phyloP scores from a whole-genome alignment of 2,329 filamentous ascomycete species.

The Penicillium polonicum region DNA sequence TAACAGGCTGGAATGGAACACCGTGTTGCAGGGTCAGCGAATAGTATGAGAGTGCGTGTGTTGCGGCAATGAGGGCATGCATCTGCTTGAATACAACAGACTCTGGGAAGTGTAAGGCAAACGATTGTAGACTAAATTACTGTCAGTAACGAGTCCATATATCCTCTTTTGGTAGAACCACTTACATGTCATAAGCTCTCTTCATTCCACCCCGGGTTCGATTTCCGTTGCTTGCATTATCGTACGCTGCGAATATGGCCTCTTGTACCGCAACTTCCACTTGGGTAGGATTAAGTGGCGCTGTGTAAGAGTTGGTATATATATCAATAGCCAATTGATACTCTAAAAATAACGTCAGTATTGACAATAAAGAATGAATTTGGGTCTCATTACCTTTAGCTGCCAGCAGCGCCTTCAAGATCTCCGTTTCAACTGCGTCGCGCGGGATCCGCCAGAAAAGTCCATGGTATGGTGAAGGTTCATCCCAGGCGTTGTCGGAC shows the following conservation, averaged over 20 bases:
- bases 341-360: slow-evolving; percentile 31
- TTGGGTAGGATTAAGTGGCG: slow-evolving; percentile 43
- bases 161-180: slow-evolving; percentile 8
- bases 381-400: slow-evolving; percentile 39
- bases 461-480: slow-evolving; percentile 40
- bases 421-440: slow-evolving; percentile 55
- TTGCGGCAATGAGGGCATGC: slow-evolving; percentile 58
- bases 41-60: slow-evolving; percentile 65
- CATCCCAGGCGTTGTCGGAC: slow-evolving; percentile 19
- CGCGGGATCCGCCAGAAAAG: slow-evolving; percentile 52
- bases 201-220: slow-evolving; percentile 62
- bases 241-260: slow-evolving; percentile 57
- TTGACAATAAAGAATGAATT: background rate
- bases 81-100: slow-evolving; percentile 46
- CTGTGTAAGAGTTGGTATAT: slow-evolving; percentile 35
- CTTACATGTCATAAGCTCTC: slow-evolving; percentile 57
- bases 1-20: slow-evolving; percentile 65
- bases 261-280: slow-evolving; percentile 55
- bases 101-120: slow-evolving; percentile 43
- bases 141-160: slow-evolving; percentile 7
- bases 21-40: slow-evolving; percentile 63
- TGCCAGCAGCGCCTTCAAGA: slow-evolving; percentile 56
- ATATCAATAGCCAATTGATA: slow-evolving; percentile 44
- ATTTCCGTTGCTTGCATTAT: slow-evolving; percentile 66
- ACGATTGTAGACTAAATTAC: slow-evolving; percentile 41